Evolutionary conservation across 768 basidiomycete species (phyloP).

Genomic region (Amanita inopinata): DNA sequence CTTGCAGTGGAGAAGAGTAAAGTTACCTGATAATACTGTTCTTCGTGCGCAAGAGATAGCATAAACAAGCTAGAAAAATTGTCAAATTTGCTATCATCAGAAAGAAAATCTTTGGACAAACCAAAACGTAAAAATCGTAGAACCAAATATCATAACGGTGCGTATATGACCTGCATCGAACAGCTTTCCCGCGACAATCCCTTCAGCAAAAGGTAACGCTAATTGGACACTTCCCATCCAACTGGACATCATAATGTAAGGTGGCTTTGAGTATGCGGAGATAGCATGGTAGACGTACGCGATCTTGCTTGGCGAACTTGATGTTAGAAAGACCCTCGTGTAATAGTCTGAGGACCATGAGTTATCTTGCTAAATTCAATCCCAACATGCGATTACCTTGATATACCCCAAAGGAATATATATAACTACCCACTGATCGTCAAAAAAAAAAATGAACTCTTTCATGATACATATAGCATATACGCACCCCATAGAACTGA

Average conservation of each 20-base stretch:
- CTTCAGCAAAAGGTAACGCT: conserved; percentile 33
- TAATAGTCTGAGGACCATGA: conserved; percentile 41
- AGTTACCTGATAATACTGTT: conserved; percentile 39
- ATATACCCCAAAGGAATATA: conserved; percentile 17
- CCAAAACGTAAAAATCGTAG: conserved; percentile 16
- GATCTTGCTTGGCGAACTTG: conserved; percentile 34
- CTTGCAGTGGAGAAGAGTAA: too few species aligned
- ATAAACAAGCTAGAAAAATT: conserved; percentile 31
- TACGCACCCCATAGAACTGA: conserved; percentile 35
- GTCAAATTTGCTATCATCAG: conserved; percentile 22
- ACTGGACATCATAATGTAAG: conserved; percentile 16
- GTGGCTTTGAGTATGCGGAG: neutral
- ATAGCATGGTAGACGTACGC: conserved; percentile 19
- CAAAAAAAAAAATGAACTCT: neutral
- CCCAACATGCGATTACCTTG: conserved; percentile 20
- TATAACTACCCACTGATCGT: neutral
- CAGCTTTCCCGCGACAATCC: conserved; percentile 29
- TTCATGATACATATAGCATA: neutral
- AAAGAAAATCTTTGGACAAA: conserved; percentile 21
- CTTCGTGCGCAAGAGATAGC: conserved; percentile 30
- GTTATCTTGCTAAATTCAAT: conserved; percentile 19
- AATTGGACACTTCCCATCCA: conserved; percentile 44
- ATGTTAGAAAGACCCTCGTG: conserved; percentile 27
- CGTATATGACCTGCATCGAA: conserved; percentile 44
- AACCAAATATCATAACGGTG: conserved; percentile 18